A percentile compares a stretch with the other conserved stretches of the same genome.
These are phyloP conservation scores for Cyberlindnera mycetangii DNA, from an alignment of 805 yeast genomes.

Conservation along the genomic window DNA sequence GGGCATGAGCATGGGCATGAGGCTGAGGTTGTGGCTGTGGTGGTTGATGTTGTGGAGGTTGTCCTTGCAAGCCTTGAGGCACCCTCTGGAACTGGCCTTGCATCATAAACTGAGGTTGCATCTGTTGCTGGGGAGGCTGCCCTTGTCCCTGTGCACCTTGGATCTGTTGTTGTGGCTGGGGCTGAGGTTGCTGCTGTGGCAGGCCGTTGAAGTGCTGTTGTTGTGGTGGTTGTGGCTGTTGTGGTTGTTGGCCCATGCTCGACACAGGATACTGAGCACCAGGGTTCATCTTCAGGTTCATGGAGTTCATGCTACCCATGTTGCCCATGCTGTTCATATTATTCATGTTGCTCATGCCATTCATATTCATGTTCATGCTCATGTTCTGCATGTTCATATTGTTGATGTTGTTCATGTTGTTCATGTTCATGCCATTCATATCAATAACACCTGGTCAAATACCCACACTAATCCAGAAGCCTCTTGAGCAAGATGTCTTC, in stretches of 20 bases:
- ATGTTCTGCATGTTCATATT: conserved; percentile 11
- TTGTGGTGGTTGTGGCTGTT: conserved; percentile 6
- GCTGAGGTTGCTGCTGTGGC: conserved; percentile 1
- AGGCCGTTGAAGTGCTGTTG: conserved; percentile 5
- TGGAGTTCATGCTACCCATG: conserved; percentile 5
- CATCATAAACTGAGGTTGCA: conserved; percentile 19
- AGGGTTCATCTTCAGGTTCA: conserved; percentile 8
- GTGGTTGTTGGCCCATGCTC: conserved; percentile 5
- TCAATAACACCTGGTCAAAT: not conserved
- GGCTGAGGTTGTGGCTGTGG: conserved; percentile 14
- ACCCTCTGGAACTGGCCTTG: conserved; percentile 13
- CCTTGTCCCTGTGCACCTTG: not conserved
- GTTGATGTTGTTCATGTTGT: conserved; percentile 12
- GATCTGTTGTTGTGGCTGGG: not conserved
- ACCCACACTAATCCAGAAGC: no score
- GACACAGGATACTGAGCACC: not conserved
- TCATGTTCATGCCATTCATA: conserved; percentile 15
- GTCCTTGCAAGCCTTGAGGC: conserved; percentile 15
- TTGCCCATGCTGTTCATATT: conserved; percentile 12
- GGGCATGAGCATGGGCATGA: conserved; percentile 13
- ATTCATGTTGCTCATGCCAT: conserved; percentile 15
- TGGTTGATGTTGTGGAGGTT: conserved; percentile 2
- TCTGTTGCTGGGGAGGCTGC: conserved; percentile 4
- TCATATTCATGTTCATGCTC: conserved; percentile 3
- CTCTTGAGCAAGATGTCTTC: no score